Conservation (phyloP, 2,329 filamentous ascomycete species). For the Leptographium lundbergii region DNA sequence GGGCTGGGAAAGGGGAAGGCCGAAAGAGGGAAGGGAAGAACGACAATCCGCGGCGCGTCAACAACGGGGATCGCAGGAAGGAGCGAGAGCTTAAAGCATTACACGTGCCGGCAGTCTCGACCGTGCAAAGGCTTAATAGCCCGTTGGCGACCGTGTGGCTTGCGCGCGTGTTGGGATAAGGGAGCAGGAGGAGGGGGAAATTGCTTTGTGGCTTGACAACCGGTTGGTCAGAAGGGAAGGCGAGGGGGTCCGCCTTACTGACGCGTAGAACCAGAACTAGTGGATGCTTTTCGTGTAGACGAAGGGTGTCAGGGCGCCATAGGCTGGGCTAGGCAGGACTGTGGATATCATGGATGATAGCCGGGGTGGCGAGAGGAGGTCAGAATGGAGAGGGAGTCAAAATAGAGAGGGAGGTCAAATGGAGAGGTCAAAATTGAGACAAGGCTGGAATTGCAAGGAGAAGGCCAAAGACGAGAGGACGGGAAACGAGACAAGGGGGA, state of each 20-base stretch:
- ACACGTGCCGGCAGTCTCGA: slow-evolving; percentile 1
- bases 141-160: background rate
- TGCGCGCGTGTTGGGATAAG: background rate
- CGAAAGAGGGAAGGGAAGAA: slow-evolving; percentile 6
- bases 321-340: no score
- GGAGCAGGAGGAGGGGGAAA: background rate
- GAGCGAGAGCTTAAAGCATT: slow-evolving; percentile 4
- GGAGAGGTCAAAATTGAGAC: no score
- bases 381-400: background rate
- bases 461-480: background rate
- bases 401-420: no score
- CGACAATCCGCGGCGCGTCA: slow-evolving; percentile 11
- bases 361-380: background rate
- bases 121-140: background rate
- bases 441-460: no score
- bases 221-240: background rate
- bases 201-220: slow-evolving; percentile 3
- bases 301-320: background rate
- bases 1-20: background rate
- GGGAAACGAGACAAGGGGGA: background rate
- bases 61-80: slow-evolving; percentile 8
- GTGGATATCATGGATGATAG: no score
- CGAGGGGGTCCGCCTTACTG: background rate
- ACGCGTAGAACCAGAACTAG: no score
- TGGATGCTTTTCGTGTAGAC: background rate